Conservation (phyloP, 345 rosid species). For the Carallia brachiata region DNA sequence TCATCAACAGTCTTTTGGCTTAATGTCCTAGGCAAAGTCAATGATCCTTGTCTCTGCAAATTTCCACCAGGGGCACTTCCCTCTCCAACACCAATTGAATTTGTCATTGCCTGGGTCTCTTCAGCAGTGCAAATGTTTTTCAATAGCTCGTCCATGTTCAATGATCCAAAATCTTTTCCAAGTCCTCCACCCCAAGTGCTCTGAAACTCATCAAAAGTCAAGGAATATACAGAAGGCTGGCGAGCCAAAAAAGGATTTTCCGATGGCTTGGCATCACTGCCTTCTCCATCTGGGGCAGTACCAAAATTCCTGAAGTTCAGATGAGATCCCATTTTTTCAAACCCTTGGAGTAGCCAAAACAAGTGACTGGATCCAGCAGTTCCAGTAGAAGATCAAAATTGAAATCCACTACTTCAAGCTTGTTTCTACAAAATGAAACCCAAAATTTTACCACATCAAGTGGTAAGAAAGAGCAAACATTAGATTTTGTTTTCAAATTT, state of each 20-base stretch:
- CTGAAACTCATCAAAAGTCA: conserved; percentile 36
- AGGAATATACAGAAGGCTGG: conserved; percentile 29
- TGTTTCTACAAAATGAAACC: conserved; percentile 20
- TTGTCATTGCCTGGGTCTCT: conserved; percentile 30
- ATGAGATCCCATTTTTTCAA: conserved; percentile 50
- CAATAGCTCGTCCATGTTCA: conserved; percentile 37
- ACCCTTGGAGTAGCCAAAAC: conserved; percentile 16
- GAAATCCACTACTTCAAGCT: conserved; percentile 14
- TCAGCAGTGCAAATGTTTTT: conserved; percentile 35
- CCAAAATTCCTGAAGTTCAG: conserved; percentile 22
- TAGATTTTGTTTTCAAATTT: too few relatives aligned
- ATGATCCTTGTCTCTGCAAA: conserved; percentile 53
- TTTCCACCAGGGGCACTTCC: conserved; percentile 40
- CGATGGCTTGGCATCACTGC: conserved; percentile 14
- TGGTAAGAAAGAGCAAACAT: conserved; percentile 4
- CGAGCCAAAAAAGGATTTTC: conserved; percentile 10
- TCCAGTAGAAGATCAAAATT: conserved; percentile 14
- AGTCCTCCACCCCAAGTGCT: conserved; percentile 30
- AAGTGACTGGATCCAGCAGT: conserved; percentile 11
- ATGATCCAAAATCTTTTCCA: conserved; percentile 32
- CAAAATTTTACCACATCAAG: conserved; percentile 19
- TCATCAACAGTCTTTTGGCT: conserved; percentile 38
- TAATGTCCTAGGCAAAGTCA: conserved; percentile 35
- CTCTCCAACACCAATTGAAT: conserved; percentile 8
- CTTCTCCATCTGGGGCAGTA: conserved; percentile 8